phyloP scores from a whole-genome alignment of 2,329 filamentous ascomycete genomes.

The Phialemonium atrogriseum region DNA sequence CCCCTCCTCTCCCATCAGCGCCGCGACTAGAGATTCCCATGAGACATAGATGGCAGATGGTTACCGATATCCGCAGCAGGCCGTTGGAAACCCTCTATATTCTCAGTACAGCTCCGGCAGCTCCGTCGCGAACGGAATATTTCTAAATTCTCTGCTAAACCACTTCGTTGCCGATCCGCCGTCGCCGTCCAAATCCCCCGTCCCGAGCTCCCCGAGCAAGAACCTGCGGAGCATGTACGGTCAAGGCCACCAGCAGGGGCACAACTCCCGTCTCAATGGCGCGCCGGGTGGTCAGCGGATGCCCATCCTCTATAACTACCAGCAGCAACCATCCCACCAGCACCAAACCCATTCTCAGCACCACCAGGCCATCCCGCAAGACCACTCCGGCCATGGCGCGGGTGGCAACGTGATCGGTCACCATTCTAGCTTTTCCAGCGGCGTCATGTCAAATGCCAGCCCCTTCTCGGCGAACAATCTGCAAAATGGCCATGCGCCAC shows the following conservation, averaged over 20 bases:
- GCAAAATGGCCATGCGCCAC: conserved; percentile 47
- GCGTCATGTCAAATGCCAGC: conserved; percentile 56
- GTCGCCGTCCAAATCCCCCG: conserved; percentile 18
- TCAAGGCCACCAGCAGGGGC: conserved; percentile 63
- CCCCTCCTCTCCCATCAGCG: conserved; percentile 2
- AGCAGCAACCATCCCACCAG: conserved; percentile 51
- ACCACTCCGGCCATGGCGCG: conserved; percentile 44
- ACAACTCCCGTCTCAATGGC: conserved; percentile 70
- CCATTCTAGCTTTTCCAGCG: conserved; percentile 55
- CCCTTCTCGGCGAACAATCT: conserved; percentile 46
- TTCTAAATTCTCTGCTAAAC: conserved; percentile 23
- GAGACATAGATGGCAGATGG: conserved; percentile 60
- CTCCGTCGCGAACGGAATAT: conserved; percentile 24
- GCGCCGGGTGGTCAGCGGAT: conserved; percentile 50
- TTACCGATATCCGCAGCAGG: conserved; percentile 54
- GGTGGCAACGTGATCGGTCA: conserved; percentile 49
- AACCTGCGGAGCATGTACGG: conserved; percentile 57
- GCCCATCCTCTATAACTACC: conserved; percentile 64
- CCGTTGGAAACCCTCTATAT: conserved; percentile 50
- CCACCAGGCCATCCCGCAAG: conserved; percentile 50
- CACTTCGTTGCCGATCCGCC: conserved; percentile 21
- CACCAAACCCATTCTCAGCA: conserved; percentile 59
- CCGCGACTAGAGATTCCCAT: conserved; percentile 15
- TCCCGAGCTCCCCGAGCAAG: conserved; percentile 20
- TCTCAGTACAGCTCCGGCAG: conserved; percentile 41